These are phyloP conservation scores for Trichothecium roseum DNA, from an alignment of 2,329 filamentous ascomycete species.

Conservation along the genomic window DNA sequence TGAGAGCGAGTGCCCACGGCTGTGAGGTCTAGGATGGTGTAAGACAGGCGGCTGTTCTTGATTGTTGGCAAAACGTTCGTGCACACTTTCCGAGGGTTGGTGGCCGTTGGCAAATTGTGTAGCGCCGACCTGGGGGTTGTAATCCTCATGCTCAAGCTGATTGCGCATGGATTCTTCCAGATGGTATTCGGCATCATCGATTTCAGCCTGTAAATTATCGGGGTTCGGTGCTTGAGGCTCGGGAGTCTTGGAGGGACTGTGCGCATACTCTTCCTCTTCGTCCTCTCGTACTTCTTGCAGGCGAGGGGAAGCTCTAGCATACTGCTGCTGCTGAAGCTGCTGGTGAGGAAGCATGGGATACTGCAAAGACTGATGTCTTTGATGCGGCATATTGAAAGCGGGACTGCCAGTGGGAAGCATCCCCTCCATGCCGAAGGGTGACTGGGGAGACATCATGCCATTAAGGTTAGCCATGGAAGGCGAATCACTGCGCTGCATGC, in stretches of 20 bases:
- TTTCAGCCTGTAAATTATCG: conserved; percentile 75
- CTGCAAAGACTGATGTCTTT: conserved; percentile 49
- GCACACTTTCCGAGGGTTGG: conserved; percentile 36
- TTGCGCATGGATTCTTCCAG: conserved; percentile 70
- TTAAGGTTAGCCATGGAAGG: conserved; percentile 47
- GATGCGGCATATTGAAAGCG: conserved; percentile 31
- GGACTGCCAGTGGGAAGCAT: conserved; percentile 30
- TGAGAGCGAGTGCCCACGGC: conserved; percentile 59
- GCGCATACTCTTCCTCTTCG: conserved; percentile 44
- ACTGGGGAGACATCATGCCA: conserved; percentile 52
- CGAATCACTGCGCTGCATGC: conserved; percentile 47
- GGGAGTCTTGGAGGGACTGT: conserved; percentile 44
- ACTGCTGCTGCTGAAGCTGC: conserved; percentile 44
- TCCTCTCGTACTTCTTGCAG: conserved; percentile 66
- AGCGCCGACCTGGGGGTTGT: conserved; percentile 40
- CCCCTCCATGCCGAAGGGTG: conserved; percentile 48
- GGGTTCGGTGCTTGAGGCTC: conserved; percentile 35
- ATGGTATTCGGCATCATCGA: conserved; percentile 79
- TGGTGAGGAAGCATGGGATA: conserved; percentile 46
- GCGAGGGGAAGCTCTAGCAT: conserved; percentile 45
- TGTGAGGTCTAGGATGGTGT: conserved; percentile 66
- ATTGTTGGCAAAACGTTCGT: conserved; percentile 42
- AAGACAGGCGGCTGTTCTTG: conserved; percentile 45
- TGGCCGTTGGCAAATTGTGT: conserved; percentile 24
- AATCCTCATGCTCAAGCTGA: conserved; percentile 69